Base-by-base conservation (phyloP, 1,284 basidiomycete genomes). In the Heterobasidion parviporum region DNA sequence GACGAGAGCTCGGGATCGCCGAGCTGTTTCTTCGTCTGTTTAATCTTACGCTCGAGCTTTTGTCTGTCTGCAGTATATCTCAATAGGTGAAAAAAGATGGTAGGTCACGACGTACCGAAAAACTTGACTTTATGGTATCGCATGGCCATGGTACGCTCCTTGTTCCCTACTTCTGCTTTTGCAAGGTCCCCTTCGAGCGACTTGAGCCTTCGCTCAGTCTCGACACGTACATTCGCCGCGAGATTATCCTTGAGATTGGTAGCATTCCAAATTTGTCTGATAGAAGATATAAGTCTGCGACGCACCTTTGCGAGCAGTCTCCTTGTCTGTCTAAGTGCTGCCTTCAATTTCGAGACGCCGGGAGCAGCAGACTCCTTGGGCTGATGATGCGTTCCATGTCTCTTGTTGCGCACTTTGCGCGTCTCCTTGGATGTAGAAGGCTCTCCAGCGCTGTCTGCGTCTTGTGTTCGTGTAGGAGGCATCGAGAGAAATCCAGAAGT, bases 121-220 rank as follows among this genome's bases (percentile, higher is more conserved):
- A 94, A 94, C 69, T 92, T 94, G 65, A 92, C 74, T 70, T 83
- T 90, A 64, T 93, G 92, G 68, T 95, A 95, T 60, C 80, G 80
- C 47, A 78, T 70, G 0, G 90, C 87, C 62, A 90, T 74, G 50
- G 81, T 73, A 51, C 85, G 81, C 68, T 94, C 92, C 64, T 88
- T 87, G 12, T 74, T 73, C 54, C 74, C 72, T 56, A 63, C 64
- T 67, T 84, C 78, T 1, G 85, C 84, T 59, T 74, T 78, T 33
- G 78, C 79, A 18, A 94, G 76, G 64, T 95, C 92, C 7, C 76
- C 77, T 67, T 94, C 85, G 8, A 94, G 76, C 2, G 85, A 78
- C 62, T 82, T 85, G 47, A 91, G 67, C 56, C 88, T 76, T 58
- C 92, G 78, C 68, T 94, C 88, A 0, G 91, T 88, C 63, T 80